Evolutionary conservation across 2,329 filamentous ascomycete species (phyloP).

Genomic region (Epichloe sylvatica): DNA sequence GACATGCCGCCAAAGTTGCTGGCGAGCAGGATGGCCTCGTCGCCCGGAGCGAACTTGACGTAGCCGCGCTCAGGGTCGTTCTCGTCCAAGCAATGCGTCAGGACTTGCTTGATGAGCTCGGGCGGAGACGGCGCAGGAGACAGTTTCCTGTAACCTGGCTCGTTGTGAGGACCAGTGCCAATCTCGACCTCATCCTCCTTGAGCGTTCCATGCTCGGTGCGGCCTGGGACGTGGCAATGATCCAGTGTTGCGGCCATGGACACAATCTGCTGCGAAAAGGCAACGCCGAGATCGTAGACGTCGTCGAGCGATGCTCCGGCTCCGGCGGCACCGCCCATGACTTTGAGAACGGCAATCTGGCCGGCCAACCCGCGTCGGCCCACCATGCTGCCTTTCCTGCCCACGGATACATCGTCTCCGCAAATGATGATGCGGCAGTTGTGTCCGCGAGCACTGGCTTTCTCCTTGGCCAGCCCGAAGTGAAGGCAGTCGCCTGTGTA

Average conservation of each 20-base stretch:
- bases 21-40: constrained; percentile 39
- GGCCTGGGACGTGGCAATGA: constrained; percentile 45
- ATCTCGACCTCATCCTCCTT: constrained; percentile 41
- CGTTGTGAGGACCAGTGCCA: constrained; percentile 55
- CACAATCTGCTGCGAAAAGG: constrained; percentile 37
- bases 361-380: constrained; percentile 48
- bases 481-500: constrained; percentile 52
- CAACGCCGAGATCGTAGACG: constrained; percentile 35
- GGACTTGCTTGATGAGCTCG: constrained; percentile 40
- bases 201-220: constrained; percentile 34
- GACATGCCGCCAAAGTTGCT: constrained; percentile 49
- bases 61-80: constrained; percentile 36
- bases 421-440: constrained; percentile 45
- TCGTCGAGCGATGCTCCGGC: constrained; percentile 34
- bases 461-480: constrained; percentile 46
- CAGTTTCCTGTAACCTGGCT: constrained; percentile 45
- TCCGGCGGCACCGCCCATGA: constrained; percentile 37
- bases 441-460: constrained; percentile 39
- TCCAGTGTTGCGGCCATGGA: constrained; percentile 45
- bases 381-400: constrained; percentile 41
- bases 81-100: constrained; percentile 46
- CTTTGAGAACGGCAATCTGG: constrained; percentile 45
- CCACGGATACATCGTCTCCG: constrained; percentile 52
- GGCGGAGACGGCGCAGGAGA: constrained; percentile 35
- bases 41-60: constrained; percentile 30